Base-by-base conservation (phyloP, 306 rosid species). In the Vicia sativa region DNA sequence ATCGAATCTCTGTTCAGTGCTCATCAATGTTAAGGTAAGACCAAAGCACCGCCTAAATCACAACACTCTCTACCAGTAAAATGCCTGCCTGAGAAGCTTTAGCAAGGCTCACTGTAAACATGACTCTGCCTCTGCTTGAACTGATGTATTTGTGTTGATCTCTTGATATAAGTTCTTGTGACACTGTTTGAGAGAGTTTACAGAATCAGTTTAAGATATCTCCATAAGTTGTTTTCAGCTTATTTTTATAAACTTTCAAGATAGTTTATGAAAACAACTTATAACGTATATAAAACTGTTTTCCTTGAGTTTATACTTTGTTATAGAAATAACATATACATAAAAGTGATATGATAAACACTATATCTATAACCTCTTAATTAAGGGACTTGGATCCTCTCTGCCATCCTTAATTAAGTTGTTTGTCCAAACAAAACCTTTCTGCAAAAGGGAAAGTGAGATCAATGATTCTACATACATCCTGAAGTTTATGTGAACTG, bases 1-100 rank as follows among this genome's bases (percentile, higher is more conserved):
- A 62, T 42, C 23, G 43, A 48, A 41, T 49, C 13, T 46, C 39
- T 54, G 66, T 13, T 43, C 49, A 21, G 14, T 49, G 49, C 57
- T 41, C 37, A 21, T 75, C 71, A 62, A 31, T 69, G 71, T 69
- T 59, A 46, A 69, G 49, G 59, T 60, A 42, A 58, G 57, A 15
- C 34, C 39, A 3, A 41, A 41, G n/a, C 3, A 41, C 13, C 3
- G 58, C n/a, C 28, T 4, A 44, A 37, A 48, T 55, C 43, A 58
- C 35, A 72, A 56, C 53, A 56, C 67, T 44, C 44, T 21, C 11
- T 13, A 23, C 4, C 8, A 25, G 11, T 25, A 15, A 39, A 39
- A 31, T 7, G 25, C 34, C n/a, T n/a, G n/a, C n/a, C n/a, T 38
- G 62, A 46, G 46, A 29, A 39, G 56, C 55, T 38, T 50, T 60